Base-by-base conservation (phyloP, 345 rosid species). In the Isatis tinctoria region DNA sequence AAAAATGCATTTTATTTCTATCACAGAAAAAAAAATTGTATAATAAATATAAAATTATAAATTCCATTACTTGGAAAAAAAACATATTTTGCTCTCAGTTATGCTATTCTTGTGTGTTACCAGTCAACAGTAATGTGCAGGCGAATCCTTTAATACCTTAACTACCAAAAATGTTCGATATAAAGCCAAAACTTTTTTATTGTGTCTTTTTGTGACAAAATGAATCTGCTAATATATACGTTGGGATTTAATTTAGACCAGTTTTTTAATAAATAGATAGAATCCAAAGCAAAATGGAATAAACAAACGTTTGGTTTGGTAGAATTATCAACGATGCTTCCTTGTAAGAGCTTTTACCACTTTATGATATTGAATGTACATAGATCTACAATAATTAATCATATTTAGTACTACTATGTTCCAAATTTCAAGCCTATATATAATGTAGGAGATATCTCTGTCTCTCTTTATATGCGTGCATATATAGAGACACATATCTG, bases 321-420 rank as follows among this genome's bases (percentile, higher is more conserved):
- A 59, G 59, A 54, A 44, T 3, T 2, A 65, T 56, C 16, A 56
- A 45, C 59, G 66, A 26, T 27, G 65, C 45, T 65, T 74, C 60
- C 52, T 65, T 65, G 52, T 36, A 72, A 17, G 33, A 39, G 48
- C 64, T 35, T 43, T 28, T 18, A 37, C 18, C 33, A 61, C 41
- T 26, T 72, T 28, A 62, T 37, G 10, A 5, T 63, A 41, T 16
- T 43, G 37, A 12, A 51, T 39, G 74, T 75, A 20, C 58, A 69
- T 75, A 69, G 47, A 61, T 75, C 59, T 75, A 61, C 35, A 69
- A 41, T 69, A 69, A 45, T 52, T 32, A 41, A 39, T 43, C 37
- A 52, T 67, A 41, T 56, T 48, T 51, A 28, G 14, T 47, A 68
- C 30, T 49, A 75, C 48, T 22, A 32, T n/a, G 56, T 51, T 37